Evolutionary conservation across 2,329 filamentous ascomycete genomes (phyloP).

Genomic region (Ophiostoma sp.): DNA sequence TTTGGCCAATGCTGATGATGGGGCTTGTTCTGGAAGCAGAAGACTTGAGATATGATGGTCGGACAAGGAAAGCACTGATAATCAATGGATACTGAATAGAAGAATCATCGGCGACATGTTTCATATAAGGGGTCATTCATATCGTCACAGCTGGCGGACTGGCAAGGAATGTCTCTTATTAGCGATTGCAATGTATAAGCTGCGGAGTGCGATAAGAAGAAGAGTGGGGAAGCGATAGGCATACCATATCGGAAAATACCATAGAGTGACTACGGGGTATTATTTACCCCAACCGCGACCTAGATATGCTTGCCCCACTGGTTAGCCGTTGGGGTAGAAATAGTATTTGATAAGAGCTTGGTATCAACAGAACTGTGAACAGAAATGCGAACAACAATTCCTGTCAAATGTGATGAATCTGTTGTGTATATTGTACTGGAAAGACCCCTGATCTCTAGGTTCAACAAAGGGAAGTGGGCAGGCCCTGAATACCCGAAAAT

Average conservation of each 20-base stretch:
- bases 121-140: background rate
- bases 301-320: background rate
- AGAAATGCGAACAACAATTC: background rate
- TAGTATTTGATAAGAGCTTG: background rate
- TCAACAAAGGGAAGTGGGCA: no score
- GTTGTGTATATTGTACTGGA: no score
- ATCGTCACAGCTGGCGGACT: background rate
- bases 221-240: background rate
- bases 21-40: background rate
- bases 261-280: background rate
- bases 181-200: slow-evolving; percentile 5
- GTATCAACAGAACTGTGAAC: background rate
- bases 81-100: background rate
- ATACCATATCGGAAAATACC: background rate
- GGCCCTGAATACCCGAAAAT: no score
- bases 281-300: background rate
- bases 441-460: no score
- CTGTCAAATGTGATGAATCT: no score
- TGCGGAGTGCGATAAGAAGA: background rate
- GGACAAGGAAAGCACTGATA: background rate
- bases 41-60: background rate
- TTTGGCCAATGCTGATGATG: background rate
- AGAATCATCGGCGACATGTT: background rate
- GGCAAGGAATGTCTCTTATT: background rate
- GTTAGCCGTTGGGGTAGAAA: slow-evolving; percentile 5